Evolutionary conservation across 1,284 basidiomycete species (phyloP).

Genomic region (Bjerkandera adusta): DNA sequence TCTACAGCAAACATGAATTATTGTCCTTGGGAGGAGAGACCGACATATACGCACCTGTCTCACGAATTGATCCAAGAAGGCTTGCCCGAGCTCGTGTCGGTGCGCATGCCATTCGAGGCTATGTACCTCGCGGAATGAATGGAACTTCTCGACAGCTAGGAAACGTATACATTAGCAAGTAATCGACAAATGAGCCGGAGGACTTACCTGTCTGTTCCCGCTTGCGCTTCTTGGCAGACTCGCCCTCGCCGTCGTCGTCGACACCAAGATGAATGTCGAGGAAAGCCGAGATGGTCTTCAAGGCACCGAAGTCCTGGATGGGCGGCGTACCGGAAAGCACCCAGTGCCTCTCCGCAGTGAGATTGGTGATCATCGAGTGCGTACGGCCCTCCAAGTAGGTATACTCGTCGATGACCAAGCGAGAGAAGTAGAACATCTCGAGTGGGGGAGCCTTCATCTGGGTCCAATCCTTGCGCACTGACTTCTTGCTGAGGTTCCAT

Average conservation of each 20-base stretch:
- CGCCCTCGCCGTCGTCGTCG: slow-evolving; percentile 85
- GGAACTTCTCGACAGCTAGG: slow-evolving; percentile 86
- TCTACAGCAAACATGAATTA: slow-evolving; percentile 45
- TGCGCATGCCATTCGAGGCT: slow-evolving; percentile 91
- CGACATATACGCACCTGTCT: slow-evolving; percentile 75
- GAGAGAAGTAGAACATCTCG: slow-evolving; percentile 90
- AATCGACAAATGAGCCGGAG: slow-evolving; percentile 7
- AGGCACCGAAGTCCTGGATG: slow-evolving; percentile 85
- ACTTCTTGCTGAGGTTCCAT: slow-evolving; percentile 70
- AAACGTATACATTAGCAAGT: slow-evolving; percentile 1
- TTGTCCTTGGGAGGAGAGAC: background rate
- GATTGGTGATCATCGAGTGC: slow-evolving; percentile 74
- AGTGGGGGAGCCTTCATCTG: slow-evolving; percentile 81
- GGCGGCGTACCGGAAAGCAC: slow-evolving; percentile 97
- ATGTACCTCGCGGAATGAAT: slow-evolving; percentile 94
- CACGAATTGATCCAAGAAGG: slow-evolving; percentile 82
- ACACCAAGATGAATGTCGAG: slow-evolving; percentile 86
- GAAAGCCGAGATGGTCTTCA: slow-evolving; percentile 90
- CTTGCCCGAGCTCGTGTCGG: slow-evolving; percentile 81
- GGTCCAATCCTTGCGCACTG: slow-evolving; percentile 74
- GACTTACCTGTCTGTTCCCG: slow-evolving; percentile 79
- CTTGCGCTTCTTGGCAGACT: slow-evolving; percentile 75
- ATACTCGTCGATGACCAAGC: slow-evolving; percentile 93
- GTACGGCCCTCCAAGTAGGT: slow-evolving; percentile 87
- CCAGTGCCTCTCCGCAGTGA: slow-evolving; percentile 85